Evolutionary conservation across 139 green algal species (phyloP), one percentile per base, ranked within the genome.

Genomic region (Asterochloris sp.): DNA sequence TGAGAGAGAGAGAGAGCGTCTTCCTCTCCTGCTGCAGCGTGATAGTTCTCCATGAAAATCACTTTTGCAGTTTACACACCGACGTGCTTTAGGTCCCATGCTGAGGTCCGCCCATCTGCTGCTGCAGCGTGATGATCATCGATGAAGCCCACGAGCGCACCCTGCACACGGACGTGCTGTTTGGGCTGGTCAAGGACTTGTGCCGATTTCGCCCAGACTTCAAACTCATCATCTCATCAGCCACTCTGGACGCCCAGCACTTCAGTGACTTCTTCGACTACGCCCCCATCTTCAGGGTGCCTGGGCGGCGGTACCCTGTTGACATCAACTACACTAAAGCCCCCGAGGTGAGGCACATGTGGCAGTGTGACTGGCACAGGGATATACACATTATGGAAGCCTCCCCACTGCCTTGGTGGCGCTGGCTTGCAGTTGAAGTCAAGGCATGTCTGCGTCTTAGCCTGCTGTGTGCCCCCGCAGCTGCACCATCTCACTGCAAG

Each of bases 271-370:
- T 98, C 89, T 99, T 99, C 89, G 96, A 99, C 91, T 89, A 93
- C 78, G 96, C 96, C 4, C 96, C 96, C 73, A 98, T 98, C 83
- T 98, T 99, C 86, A 79, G 83, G 81, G 92, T 98, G 29, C 95
- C 95, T 17, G 95, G 95, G 13, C 84, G 95, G 26, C 85, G 88
- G 26, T 99, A 99, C 89, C 95, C 95, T 10, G 97, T 99, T 23
- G 96, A 99, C 86, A 98, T 99, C 83, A 83, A 98, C 78, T 99
- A 98, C 92, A 98, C 96, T 73, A 98, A 98, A 82, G 92, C 93
- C 15, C 95, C 95, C 15, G 95, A 98, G 83, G 88, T 74, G 24
- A 21, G 24, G 11, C 73, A 60, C 29, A 38, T 1, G 2, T 6
- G 4, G 38, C 38, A 54, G 38, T 54, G 38, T 54, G 38, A 2